phyloP scores from a whole-genome alignment of 345 rosid genomes.

The Citrus unshiu region DNA sequence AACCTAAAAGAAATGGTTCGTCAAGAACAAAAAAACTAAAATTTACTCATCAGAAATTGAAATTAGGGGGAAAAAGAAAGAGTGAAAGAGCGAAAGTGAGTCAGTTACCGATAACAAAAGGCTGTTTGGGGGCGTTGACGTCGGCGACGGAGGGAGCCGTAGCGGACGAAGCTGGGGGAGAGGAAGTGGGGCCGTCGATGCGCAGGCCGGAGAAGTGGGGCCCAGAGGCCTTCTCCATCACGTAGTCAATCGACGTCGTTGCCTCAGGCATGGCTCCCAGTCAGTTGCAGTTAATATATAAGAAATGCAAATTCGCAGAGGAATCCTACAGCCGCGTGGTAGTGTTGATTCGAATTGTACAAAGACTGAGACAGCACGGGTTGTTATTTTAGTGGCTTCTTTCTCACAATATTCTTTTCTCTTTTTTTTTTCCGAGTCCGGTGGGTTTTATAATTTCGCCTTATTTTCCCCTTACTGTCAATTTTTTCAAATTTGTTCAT shows the following conservation, averaged over 20 bases:
- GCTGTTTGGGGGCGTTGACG: conserved; percentile 47
- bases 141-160: conserved; percentile 37
- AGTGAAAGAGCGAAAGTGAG: not conserved
- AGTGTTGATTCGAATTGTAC: not conserved
- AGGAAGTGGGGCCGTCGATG: conserved; percentile 62
- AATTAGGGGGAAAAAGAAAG: too few relatives aligned
- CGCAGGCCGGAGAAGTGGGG: conserved; percentile 99
- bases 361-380: too few relatives aligned
- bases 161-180: conserved; percentile 41
- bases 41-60: not conserved
- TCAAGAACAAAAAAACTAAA: not conserved
- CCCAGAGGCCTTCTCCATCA: conserved; percentile 96
- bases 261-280: conserved; percentile 44
- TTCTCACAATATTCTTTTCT: not conserved
- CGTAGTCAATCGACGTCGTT: conserved; percentile 61
- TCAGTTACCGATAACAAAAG: conserved; percentile 78
- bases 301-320: not conserved
- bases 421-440: not conserved
- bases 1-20: not conserved
- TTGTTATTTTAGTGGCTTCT: not conserved
- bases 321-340: not conserved
- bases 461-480: not conserved
- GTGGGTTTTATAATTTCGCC: not conserved
- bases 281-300: not conserved
- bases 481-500: too few relatives aligned